Conservation (phyloP, 805 yeast genomes). For the Pichia thaimueangensis region DNA sequence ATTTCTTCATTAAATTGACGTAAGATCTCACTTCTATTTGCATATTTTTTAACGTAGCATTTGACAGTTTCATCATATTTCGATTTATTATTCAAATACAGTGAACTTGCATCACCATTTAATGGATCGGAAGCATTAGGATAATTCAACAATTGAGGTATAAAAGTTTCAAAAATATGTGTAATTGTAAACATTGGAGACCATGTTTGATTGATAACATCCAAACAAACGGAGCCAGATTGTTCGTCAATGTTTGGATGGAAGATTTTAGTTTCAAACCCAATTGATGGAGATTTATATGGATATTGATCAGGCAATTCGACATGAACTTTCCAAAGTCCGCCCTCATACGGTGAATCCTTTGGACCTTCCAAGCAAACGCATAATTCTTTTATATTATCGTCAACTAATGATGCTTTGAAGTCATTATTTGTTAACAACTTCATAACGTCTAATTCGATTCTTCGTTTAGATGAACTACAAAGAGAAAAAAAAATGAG, state of each 20-base stretch:
- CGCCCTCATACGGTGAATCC: slow-evolving; percentile 84
- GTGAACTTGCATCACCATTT: slow-evolving; percentile 81
- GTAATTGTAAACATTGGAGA: slow-evolving; percentile 92
- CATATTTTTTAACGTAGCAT: slow-evolving; percentile 67
- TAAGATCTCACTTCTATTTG: slow-evolving; percentile 35
- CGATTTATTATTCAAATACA: slow-evolving; percentile 62
- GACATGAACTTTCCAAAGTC: slow-evolving; percentile 85
- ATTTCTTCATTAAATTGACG: slow-evolving; percentile 20
- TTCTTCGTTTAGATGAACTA: slow-evolving; percentile 55
- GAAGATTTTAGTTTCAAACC: slow-evolving; percentile 82
- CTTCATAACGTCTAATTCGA: slow-evolving; percentile 95
- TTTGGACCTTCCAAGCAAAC: slow-evolving; percentile 84
- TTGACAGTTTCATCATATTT: slow-evolving; percentile 65
- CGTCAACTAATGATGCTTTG: slow-evolving; percentile 66
- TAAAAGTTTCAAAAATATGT: slow-evolving; percentile 85
- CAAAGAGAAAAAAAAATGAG: background rate
- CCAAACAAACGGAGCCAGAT: slow-evolving; percentile 88
- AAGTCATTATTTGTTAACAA: slow-evolving; percentile 90
- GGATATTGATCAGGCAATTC: slow-evolving; percentile 96
- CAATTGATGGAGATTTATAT: slow-evolving; percentile 91
- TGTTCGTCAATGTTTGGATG: slow-evolving; percentile 94
- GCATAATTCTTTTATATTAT: slow-evolving; percentile 78
- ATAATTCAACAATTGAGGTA: slow-evolving; percentile 85
- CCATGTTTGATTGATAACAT: slow-evolving; percentile 97
- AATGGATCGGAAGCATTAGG: slow-evolving; percentile 95